Evolutionary conservation across 2,329 filamentous ascomycete species (phyloP), one percentile per base, ranked within the genome.

Genomic region (Zymoseptoria pseudotritici): DNA sequence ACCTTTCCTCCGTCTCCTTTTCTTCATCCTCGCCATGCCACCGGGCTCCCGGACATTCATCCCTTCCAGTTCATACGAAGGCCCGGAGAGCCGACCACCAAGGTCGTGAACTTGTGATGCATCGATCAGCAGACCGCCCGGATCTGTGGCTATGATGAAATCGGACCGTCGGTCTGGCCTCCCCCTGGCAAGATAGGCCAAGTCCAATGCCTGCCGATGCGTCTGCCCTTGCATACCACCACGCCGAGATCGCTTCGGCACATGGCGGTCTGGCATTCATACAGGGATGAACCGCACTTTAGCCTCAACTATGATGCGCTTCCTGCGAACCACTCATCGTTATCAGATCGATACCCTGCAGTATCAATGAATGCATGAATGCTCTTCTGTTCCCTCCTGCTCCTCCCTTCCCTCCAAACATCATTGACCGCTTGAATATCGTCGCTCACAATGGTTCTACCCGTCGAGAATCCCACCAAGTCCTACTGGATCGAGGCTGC

Each of bases 401-500:
- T 42, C 36, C 36, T 42, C 10, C 10, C 13, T 13, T 5, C 10
- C 11, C 36, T 42, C 11, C 31, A 17, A 36, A 11, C 17, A 11
- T 42, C 36, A 36, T 36, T 36, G 31, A 13, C 9, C 31, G 36
- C 17, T 13, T 17, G 11, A 17, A 46, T 9, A 46, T n/a, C 17
- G 13, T 46, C 36, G 13, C 13, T 54, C 50, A 64, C 31, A 10
- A 66, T 66, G 61, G 61, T 65, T 31, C 54, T 67, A 2, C 66
- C 66, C 10, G 56, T 58, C n/a, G 11, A 50, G 3, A 42, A 65
- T 8, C 61, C 66, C 2, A 67, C 65, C 17, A 64, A 62, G 29
- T 66, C 65, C 8, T 69, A 67, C 57, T 69, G 66, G 66, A 67
- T 69, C 17, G 65, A 69, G 55, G 64, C 61, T 24, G 65, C 66